Base-by-base conservation (phyloP, 2,329 filamentous ascomycete species). In the Proliferodiscus dingleyae region DNA sequence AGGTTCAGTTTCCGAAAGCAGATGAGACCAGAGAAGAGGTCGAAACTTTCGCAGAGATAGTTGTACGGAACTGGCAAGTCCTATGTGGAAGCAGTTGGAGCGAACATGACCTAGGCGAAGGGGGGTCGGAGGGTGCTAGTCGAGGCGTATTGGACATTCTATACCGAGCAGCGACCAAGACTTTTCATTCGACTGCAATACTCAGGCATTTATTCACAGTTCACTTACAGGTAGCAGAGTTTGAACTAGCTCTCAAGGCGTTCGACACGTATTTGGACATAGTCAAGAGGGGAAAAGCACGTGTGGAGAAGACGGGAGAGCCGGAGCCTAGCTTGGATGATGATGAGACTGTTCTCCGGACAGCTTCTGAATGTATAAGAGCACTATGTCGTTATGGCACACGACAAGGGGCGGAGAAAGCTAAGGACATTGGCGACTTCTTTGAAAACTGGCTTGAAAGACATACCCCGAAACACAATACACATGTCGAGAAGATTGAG, bases 181-280 rank as follows among this genome's bases (percentile, higher is more conserved):
- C 90, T 0, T 98, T 93, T 61, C 93, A 98, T 66, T 98, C 93
- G 1, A 95, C 91, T 1, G 73, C 89, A 8, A 87, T 97, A 51
- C 71, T 98, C 23, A 78, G 91, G 47, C 80, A 90, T 58, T 74
- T 98, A 0, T 97, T 97, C 62, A 84, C 81, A 9, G 85, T 95
- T 2, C 93, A 98, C 64, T 74, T 91, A 15, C 80, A 89, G 2
- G 73, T 96, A 15, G 89, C 89, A 7, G 91, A 98, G 57, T 97
- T 96, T 55, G 88, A 95, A 45, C 71, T 97, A 39, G 90, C 90
- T 1, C 83, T 95, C 64, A 89, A 89, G 61, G 87, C 93, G 0
- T 87, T 96, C 52, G 86, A 95, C 63, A 90, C 90, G 1, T 98
- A 97, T 64, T 72, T 95, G 29, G 87, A 94, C 44, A 87, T 98